Percentiles rank a stretch among this genome's conserved stretches.
Evolutionary conservation across 78 protist genomes (phyloP).

Genomic region (Creolimax fragrantissima): DNA sequence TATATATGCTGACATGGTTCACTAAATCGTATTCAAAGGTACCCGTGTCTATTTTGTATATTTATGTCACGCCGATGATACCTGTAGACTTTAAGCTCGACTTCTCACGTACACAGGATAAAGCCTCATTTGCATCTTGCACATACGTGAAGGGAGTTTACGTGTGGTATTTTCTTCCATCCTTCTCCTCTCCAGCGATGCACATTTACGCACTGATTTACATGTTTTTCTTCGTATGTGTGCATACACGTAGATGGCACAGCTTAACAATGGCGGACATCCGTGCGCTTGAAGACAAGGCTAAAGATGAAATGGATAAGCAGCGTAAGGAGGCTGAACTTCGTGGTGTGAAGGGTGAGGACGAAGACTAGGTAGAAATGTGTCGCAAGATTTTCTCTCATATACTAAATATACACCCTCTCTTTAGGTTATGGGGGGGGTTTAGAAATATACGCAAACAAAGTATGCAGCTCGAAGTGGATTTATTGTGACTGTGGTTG

Average conservation of each 20-base stretch:
- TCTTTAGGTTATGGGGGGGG: background rate
- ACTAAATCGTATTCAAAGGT: background rate
- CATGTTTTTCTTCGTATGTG: too few species aligned
- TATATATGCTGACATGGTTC: background rate
- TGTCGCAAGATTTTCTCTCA: background rate
- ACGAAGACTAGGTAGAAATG: background rate
- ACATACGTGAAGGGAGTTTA: background rate
- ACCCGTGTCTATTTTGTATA: too few species aligned
- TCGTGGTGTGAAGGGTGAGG: background rate
- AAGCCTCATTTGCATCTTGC: background rate
- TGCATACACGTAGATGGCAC: constrained; percentile 46
- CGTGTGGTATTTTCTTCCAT: background rate
- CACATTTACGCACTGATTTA: too few species aligned
- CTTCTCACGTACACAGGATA: too few species aligned
- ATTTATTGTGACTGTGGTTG: too few species aligned
- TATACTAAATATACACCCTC: background rate
- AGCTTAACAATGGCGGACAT: constrained; percentile 59
- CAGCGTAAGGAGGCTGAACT: constrained; percentile 3
- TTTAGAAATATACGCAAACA: background rate
- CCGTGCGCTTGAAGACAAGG: constrained; percentile 48
- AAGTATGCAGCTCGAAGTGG: too few species aligned
- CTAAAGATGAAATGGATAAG: constrained; percentile 40
- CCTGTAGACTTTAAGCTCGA: too few species aligned
- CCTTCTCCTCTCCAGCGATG: too few species aligned
- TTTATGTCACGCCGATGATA: too few species aligned